These are phyloP conservation scores for Epichloe sp. DNA, from an alignment of 2,329 filamentous ascomycete species.

Conservation along the genomic window DNA sequence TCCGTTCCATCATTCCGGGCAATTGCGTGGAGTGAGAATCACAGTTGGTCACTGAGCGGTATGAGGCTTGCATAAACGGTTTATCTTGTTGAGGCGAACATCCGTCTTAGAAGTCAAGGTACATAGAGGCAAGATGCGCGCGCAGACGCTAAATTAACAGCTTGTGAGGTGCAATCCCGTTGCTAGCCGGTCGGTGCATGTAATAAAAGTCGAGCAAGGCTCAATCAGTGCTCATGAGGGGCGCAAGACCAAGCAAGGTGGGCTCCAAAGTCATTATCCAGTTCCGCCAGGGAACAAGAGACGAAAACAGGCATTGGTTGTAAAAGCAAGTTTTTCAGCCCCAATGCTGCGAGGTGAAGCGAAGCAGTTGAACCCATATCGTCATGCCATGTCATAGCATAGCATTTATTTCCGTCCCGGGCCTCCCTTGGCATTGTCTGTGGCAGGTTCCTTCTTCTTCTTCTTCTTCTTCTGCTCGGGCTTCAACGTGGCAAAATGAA, in stretches of 20 bases:
- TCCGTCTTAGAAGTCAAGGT: background rate
- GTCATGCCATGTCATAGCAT: background rate
- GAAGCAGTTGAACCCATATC: background rate
- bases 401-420: background rate
- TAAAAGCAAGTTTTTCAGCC: background rate
- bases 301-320: too few relatives aligned
- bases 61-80: too few relatives aligned
- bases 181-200: too few relatives aligned
- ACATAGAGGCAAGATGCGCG: background rate
- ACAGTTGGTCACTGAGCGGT: too few relatives aligned
- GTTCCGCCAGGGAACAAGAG: background rate
- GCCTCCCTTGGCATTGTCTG: background rate
- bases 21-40: too few relatives aligned
- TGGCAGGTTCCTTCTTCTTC: conserved; percentile 18
- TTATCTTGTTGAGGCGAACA: background rate
- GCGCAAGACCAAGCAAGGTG: background rate
- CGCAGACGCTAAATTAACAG: background rate
- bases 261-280: background rate
- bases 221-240: too few relatives aligned
- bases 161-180: background rate
- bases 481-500: conserved; percentile 47
- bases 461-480: conserved; percentile 44
- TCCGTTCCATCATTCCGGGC: background rate
- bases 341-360: background rate
- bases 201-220: background rate